Percentiles rank a stretch among this genome's conserved stretches.
phyloP scores from a whole-genome alignment of 306 rosid genomes.

The Medicago arabica region DNA sequence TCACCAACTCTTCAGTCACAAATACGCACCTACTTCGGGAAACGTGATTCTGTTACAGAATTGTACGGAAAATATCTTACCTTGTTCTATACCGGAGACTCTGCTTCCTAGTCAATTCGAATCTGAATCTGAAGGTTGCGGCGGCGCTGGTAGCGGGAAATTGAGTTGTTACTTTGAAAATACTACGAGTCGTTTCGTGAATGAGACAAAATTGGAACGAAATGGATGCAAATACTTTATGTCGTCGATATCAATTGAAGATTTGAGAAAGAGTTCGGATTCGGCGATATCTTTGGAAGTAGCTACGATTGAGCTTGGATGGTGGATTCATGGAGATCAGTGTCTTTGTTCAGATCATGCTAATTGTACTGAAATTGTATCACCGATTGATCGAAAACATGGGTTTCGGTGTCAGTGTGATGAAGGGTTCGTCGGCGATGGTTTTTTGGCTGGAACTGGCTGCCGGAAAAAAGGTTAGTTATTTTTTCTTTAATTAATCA shows the following conservation, averaged over 20 bases:
- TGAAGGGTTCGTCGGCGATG: conserved; percentile 73
- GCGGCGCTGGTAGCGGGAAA: conserved; percentile 21
- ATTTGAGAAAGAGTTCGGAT: conserved; percentile 40
- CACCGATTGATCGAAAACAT: conserved; percentile 42
- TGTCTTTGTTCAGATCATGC: conserved; percentile 67
- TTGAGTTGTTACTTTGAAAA: conserved; percentile 68
- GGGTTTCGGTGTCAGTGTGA: conserved; percentile 68
- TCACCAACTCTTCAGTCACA: conserved; percentile 56
- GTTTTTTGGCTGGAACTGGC: conserved; percentile 65
- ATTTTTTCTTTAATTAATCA: background rate
- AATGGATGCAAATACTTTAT: conserved; percentile 53
- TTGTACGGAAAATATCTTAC: conserved; percentile 41
- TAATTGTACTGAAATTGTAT: conserved; percentile 45
- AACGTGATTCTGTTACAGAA: conserved; percentile 75
- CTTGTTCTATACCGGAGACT: conserved; percentile 63
- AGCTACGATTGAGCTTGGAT: conserved; percentile 68
- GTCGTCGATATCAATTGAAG: conserved; percentile 66
- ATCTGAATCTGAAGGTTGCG: conserved; percentile 57
- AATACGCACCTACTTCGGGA: conserved; percentile 69
- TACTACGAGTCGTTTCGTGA: conserved; percentile 42
- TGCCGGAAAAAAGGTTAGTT: conserved; percentile 87
- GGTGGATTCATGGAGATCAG: conserved; percentile 75
- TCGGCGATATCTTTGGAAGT: conserved; percentile 64
- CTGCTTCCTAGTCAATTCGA: conserved; percentile 58
- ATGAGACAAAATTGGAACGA: conserved; percentile 4